Conservation (phyloP, 78 protist genomes). For the Dictyostelium purpureum region DNA sequence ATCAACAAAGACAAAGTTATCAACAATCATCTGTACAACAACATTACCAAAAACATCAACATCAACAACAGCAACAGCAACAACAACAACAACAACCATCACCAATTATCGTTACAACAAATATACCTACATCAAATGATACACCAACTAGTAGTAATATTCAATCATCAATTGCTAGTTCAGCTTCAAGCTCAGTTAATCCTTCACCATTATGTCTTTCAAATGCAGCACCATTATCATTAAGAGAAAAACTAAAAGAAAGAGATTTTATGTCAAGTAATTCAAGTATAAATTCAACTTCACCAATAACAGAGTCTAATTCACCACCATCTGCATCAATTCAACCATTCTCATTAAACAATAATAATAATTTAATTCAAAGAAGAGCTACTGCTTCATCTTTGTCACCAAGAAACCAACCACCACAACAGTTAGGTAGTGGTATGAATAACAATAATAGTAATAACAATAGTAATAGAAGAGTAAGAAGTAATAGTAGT, state of each 20-base stretch:
- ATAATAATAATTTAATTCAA: background rate
- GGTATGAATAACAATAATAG: background rate
- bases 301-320: no score
- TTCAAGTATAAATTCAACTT: background rate
- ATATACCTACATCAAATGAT: background rate
- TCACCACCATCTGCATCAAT: slow-evolving; percentile 42
- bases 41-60: background rate
- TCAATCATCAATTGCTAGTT: background rate
- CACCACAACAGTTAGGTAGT: background rate
- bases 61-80: slow-evolving; percentile 4
- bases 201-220: slow-evolving; percentile 3
- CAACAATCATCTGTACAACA: background rate
- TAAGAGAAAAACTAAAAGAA: slow-evolving; percentile 6
- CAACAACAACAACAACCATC: slow-evolving; percentile 24
- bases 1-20: background rate
- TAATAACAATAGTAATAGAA: background rate
- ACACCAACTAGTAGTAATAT: background rate
- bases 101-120: background rate
- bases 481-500: slow-evolving; percentile 68
- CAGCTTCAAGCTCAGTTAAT: background rate
- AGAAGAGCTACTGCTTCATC: slow-evolving; percentile 63
- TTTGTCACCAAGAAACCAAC: background rate
- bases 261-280: background rate
- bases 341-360: background rate
- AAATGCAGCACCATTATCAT: background rate